Conservation (phyloP, 1,284 basidiomycete genomes). For the Sparassis latifolia region DNA sequence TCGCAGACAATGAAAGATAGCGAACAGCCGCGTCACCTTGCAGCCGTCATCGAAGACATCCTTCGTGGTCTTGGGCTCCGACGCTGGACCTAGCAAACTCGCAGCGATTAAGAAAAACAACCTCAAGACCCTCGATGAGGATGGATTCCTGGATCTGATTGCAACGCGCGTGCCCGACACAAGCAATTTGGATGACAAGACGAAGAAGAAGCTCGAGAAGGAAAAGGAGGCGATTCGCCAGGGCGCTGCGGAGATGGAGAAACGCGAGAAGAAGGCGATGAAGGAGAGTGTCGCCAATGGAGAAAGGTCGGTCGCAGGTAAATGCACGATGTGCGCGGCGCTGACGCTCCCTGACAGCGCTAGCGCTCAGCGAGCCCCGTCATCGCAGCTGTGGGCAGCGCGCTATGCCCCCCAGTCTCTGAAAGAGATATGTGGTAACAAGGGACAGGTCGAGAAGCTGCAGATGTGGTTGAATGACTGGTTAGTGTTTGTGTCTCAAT, state of each 20-base stretch:
- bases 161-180: constrained; percentile 44
- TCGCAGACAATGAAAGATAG: too few species aligned
- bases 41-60: constrained; percentile 89
- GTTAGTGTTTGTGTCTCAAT: constrained; percentile 35
- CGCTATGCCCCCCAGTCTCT: constrained; percentile 87
- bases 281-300: constrained; percentile 18
- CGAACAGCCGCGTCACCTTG: constrained; percentile 70
- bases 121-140: constrained; percentile 78
- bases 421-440: constrained; percentile 96
- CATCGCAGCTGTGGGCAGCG: constrained; percentile 87
- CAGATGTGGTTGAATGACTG: constrained; percentile 84
- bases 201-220: constrained; percentile 76
- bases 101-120: constrained; percentile 77
- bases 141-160: constrained; percentile 83
- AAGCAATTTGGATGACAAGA: constrained; percentile 68
- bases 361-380: constrained; percentile 32
- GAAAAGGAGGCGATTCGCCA: constrained; percentile 72
- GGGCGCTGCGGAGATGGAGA: constrained; percentile 74
- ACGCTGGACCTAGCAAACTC: constrained; percentile 86
- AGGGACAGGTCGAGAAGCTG: constrained; percentile 84
- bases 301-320: constrained; percentile 15
- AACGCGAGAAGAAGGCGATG: constrained; percentile 50
- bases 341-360: constrained; percentile 1
- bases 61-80: constrained; percentile 85
- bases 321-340: background rate